A percentile compares a stretch with the other conserved stretches of the same genome.
These are phyloP conservation scores for Phoma sp. DNA, from an alignment of 2,329 filamentous ascomycete genomes.

Conservation along the genomic window DNA sequence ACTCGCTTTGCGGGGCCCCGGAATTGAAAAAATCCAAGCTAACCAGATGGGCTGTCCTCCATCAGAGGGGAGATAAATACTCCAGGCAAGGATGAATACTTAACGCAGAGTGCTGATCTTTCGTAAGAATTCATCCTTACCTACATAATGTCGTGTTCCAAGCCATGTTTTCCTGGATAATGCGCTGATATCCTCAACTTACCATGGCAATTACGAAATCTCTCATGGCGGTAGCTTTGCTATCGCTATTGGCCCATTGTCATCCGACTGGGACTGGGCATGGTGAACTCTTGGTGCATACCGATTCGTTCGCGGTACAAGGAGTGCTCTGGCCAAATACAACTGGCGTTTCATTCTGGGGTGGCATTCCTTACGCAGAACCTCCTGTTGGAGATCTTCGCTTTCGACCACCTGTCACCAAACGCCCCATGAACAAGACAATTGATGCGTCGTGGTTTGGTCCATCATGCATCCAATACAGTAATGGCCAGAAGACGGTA, in stretches of 20 bases:
- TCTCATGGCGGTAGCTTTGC: neutral
- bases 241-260: neutral
- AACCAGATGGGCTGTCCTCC: slow-evolving; percentile 1
- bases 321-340: slow-evolving; percentile 27
- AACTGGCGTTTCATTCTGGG: slow-evolving; percentile 31
- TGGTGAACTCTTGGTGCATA: slow-evolving; percentile 24
- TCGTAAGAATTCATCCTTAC: neutral
- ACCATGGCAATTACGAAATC: neutral
- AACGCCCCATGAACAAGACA: slow-evolving; percentile 16
- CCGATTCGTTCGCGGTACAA: slow-evolving; percentile 25
- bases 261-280: neutral
- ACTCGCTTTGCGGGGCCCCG: slow-evolving; percentile 22
- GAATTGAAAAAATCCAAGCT: slow-evolving; percentile 1
- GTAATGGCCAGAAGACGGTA: slow-evolving; percentile 25
- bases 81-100: slow-evolving; percentile 14
- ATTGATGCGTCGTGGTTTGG: slow-evolving; percentile 31
- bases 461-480: slow-evolving; percentile 30
- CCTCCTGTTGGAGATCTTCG: slow-evolving; percentile 23
- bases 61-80: slow-evolving; percentile 11
- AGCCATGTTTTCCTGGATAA: neutral
- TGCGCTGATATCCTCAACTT: too few relatives aligned
- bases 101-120: slow-evolving; percentile 2
- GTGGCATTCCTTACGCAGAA: slow-evolving; percentile 29
- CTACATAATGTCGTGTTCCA: neutral
- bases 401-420: slow-evolving; percentile 28